phyloP scores from a whole-genome alignment of 2,329 filamentous ascomycete species.

The Fusarium stilboides region DNA sequence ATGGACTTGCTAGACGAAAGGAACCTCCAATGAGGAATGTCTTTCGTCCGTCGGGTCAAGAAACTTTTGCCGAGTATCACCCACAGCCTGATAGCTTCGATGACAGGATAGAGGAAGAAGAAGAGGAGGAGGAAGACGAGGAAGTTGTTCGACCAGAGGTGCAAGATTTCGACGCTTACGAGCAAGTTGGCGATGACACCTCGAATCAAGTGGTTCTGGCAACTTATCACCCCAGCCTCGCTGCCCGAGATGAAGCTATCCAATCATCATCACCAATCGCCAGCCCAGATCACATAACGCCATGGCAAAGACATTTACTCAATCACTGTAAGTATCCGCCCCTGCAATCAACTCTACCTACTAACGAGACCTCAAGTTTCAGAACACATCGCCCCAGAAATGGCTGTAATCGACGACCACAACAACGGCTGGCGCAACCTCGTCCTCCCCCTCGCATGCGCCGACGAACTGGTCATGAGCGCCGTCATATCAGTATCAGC shows the following conservation, averaged over 20 bases:
- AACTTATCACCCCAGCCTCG: not conserved
- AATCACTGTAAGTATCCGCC: constrained; percentile 30
- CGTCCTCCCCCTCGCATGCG: constrained; percentile 38
- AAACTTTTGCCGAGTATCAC: not conserved
- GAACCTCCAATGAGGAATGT: not conserved
- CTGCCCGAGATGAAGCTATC: not conserved
- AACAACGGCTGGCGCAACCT: constrained; percentile 43
- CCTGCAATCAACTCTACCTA: not conserved
- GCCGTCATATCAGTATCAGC: constrained; percentile 48
- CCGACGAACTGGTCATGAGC: constrained; percentile 46
- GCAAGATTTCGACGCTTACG: not conserved
- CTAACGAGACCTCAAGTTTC: constrained; percentile 34
- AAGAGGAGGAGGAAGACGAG: not conserved
- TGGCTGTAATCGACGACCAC: constrained; percentile 43
- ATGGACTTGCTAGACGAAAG: constrained; percentile 22
- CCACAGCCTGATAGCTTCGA: not conserved
- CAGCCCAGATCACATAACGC: constrained; percentile 1
- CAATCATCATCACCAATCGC: not conserved
- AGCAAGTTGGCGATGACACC: not conserved
- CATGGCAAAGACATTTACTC: constrained; percentile 22
- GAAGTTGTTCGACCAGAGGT: too few relatives aligned
- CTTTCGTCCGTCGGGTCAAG: not conserved
- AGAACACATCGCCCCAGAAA: constrained; percentile 43
- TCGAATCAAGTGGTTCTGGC: not conserved
- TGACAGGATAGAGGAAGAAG: not conserved